phyloP scores from a whole-genome alignment of 2,329 filamentous ascomycete species.

The Aspergillus unguis region DNA sequence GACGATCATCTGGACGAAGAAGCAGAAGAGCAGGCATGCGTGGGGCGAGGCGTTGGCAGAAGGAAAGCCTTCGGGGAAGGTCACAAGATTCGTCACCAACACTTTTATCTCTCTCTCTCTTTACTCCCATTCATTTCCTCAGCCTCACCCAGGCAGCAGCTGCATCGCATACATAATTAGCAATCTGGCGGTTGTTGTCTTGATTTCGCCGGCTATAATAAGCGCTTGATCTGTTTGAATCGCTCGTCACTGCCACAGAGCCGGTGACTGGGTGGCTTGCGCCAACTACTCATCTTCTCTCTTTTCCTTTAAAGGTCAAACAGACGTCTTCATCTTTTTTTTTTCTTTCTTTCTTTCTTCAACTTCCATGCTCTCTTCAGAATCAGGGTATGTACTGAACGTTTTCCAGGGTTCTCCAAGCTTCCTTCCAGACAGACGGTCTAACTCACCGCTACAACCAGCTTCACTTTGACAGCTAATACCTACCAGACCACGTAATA shows the following conservation, averaged over 20 bases:
- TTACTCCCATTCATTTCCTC: not conserved
- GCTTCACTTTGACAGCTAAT: slow-evolving; percentile 7
- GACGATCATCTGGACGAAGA: not conserved
- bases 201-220: not conserved
- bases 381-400: not conserved
- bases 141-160: slow-evolving; percentile 6
- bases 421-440: not conserved
- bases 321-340: not conserved
- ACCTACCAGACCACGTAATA: not conserved
- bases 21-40: not conserved
- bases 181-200: not conserved
- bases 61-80: not conserved
- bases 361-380: not conserved
- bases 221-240: not conserved
- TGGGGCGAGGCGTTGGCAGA: not conserved
- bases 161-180: not conserved
- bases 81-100: not conserved
- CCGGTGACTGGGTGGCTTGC: not conserved
- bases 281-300: not conserved
- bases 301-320: too few relatives aligned
- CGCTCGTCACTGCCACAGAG: not conserved
- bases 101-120: too few relatives aligned
- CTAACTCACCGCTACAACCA: slow-evolving; percentile 12
- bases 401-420: not conserved
- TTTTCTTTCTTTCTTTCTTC: not conserved